phyloP scores from a whole-genome alignment of 768 basidiomycete species.

The Mycena amicta region DNA sequence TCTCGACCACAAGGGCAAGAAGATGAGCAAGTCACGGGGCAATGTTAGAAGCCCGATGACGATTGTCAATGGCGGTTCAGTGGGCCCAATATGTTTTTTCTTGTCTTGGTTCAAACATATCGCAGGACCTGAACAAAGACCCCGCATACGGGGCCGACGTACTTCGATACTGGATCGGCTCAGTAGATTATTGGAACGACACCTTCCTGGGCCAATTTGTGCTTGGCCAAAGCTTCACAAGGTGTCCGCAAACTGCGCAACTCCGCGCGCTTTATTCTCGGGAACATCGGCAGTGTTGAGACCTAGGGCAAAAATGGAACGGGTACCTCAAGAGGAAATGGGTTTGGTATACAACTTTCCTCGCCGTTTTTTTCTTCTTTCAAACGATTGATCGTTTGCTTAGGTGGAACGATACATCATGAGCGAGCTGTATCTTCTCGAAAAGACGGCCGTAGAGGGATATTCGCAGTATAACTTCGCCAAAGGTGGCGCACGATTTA shows the following conservation, averaged over 20 bases:
- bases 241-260: constrained; percentile 84
- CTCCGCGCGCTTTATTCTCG: constrained; percentile 83
- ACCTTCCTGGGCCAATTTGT: constrained; percentile 82
- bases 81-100: too few relatives aligned
- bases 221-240: constrained; percentile 73
- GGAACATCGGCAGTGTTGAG: constrained; percentile 59
- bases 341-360: constrained; percentile 51
- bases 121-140: constrained; percentile 65
- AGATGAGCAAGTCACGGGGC: constrained; percentile 97
- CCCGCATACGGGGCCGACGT: constrained; percentile 87
- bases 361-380: too few relatives aligned
- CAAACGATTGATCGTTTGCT: neutral
- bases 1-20: constrained; percentile 84
- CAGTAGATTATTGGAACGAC: constrained; percentile 87
- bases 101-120: constrained; percentile 1
- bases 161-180: constrained; percentile 89
- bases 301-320: constrained; percentile 31
- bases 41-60: constrained; percentile 87
- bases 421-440: constrained; percentile 77
- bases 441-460: constrained; percentile 63
- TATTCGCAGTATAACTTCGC: constrained; percentile 82
- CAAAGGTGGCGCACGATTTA: constrained; percentile 53
- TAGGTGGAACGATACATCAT: constrained; percentile 87
- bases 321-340: constrained; percentile 50
- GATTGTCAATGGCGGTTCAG: constrained; percentile 77